Evolutionary conservation across 202 grass and related monocot species (phyloP).

Genomic region (Saccharum hybrid): DNA sequence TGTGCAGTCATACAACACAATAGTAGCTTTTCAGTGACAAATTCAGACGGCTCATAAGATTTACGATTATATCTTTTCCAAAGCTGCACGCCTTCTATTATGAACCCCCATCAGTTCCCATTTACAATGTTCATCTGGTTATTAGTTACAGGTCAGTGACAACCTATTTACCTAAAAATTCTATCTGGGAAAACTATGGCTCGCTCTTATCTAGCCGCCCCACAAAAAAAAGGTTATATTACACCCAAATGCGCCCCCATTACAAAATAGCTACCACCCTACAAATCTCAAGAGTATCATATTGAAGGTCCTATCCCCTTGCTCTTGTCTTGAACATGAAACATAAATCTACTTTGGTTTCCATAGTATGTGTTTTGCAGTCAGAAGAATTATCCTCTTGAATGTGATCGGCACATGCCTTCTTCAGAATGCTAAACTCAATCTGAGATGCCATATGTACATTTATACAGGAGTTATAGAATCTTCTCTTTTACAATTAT

Average conservation of each 20-base stretch:
- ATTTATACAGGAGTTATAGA: conserved; percentile 46
- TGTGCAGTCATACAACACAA: neutral
- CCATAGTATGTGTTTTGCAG: conserved; percentile 19
- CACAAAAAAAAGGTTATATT: conserved; percentile 33
- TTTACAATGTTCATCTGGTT: conserved; percentile 38
- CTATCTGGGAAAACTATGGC: conserved; percentile 26
- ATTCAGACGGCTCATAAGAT: neutral
- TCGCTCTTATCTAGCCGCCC: conserved; percentile 22
- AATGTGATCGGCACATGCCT: conserved; percentile 9
- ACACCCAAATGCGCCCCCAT: conserved; percentile 37
- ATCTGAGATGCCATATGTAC: conserved; percentile 53
- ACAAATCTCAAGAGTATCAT: conserved; percentile 8
- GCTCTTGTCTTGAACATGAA: conserved; percentile 23
- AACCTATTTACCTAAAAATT: conserved; percentile 42
- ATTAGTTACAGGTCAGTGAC: conserved; percentile 37
- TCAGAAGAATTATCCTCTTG: conserved; percentile 42
- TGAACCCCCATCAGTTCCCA: conserved; percentile 38
- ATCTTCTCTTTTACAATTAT: conserved; percentile 39
- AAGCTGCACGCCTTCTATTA: conserved; percentile 25
- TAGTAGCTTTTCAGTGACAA: neutral
- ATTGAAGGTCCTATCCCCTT: conserved; percentile 18
- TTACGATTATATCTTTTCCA: conserved; percentile 2
- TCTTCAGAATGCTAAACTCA: conserved; percentile 39
- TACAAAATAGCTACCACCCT: conserved; percentile 25
- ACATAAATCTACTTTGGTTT: conserved; percentile 30